Base-by-base conservation (phyloP, 1,139 yeast species). In the Magnusiomyces tetraspermus region DNA sequence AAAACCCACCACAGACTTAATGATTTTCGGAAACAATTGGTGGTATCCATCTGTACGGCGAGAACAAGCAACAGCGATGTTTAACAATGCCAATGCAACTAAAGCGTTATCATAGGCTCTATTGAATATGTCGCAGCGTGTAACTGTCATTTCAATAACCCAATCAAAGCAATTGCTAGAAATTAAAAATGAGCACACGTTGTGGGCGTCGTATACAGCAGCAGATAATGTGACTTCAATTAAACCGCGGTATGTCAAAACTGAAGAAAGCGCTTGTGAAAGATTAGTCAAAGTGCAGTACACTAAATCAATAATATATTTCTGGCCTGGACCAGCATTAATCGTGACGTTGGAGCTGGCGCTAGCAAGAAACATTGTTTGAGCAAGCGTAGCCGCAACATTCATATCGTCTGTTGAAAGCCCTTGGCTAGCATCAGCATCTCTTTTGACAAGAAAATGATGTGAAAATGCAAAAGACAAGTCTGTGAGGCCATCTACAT, bases 11-110 rank as follows among this genome's bases (percentile, higher is more conserved):
- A 45, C 48, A 4, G 38, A 40, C 13, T 31, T 30, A 8, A 45
- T 11, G 24, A 45, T 22, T 13, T 33, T 31, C 26, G 38, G 40
- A 13, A 45, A 45, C 21, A 45, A 11, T 21, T 45, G 19, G 21
- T 17, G 8, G 17, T 45, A 42, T 22, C 31, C 45, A 23, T 45
- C 48, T 3, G 15, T 11, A 15, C 47, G 26, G 6, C 19, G 33
- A 5, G 48, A 31, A 22, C 48, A 45, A 8, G 48, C 48, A 1
- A 19, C 48, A n/a, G 48, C 48, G 11, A 45, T 45, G 28, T 45
- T 45, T 15, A 45, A 28, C 38, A 45, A 23, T 4, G 48, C 21
- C 5, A 45, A 17, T 3, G 40, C 37, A 4, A 40, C 38, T 11
- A 45, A 17, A 17, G 48, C 48, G 11, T 45, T 31, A 23, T 45